phyloP scores from a whole-genome alignment of 306 rosid genomes.

The Fragaria iinumae region DNA sequence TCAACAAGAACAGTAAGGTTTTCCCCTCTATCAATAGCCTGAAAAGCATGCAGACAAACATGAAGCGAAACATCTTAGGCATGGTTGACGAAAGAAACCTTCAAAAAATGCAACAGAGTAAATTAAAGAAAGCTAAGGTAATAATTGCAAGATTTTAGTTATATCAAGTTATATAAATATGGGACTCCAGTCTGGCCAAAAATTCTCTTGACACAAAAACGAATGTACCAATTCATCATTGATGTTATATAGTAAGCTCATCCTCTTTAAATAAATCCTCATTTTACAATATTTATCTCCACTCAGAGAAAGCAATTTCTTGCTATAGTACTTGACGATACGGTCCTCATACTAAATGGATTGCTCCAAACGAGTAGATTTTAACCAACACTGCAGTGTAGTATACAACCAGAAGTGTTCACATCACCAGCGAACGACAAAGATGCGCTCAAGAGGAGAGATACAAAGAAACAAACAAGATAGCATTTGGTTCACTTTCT shows the following conservation, averaged over 20 bases:
- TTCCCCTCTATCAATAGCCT: conserved; percentile 86
- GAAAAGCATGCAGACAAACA: conserved; percentile 29
- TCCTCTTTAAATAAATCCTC: neutral
- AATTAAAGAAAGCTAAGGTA: too few species aligned
- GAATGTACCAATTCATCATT: neutral
- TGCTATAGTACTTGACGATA: neutral
- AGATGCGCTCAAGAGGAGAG: neutral
- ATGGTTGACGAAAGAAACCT: neutral
- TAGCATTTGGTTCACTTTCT: neutral
- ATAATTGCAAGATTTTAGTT: too few species aligned
- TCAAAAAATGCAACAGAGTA: too few species aligned
- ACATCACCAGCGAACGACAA: neutral
- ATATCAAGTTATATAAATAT: too few species aligned
- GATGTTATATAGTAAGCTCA: neutral
- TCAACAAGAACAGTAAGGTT: conserved; percentile 64
- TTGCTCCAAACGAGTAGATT: neutral
- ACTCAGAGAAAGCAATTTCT: neutral
- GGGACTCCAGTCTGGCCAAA: too few species aligned
- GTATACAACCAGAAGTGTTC: neutral
- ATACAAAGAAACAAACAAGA: conserved; percentile 1
- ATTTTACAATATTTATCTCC: neutral
- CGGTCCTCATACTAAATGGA: neutral
- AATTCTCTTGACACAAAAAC: neutral
- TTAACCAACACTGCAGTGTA: neutral
- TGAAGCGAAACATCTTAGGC: neutral